Conservation (phyloP, 2,329 filamentous ascomycete species). For the Fusarium pininemorale region DNA sequence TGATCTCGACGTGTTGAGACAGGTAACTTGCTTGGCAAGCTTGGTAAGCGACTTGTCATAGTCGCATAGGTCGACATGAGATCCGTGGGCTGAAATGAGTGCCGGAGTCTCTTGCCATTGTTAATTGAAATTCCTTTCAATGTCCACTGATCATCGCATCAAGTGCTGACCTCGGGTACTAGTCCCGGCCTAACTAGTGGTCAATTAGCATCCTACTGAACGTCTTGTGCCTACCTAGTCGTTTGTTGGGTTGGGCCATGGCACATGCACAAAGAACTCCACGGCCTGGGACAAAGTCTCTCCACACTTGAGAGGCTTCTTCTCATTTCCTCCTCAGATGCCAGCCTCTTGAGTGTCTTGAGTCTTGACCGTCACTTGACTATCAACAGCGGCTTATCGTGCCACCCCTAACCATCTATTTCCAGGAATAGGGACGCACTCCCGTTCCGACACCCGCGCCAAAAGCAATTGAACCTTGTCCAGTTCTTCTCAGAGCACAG, state of each 20-base stretch:
- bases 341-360: neutral
- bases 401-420: conserved; percentile 14
- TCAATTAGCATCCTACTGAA: conserved; percentile 13
- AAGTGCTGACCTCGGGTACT: conserved; percentile 27
- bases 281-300: neutral
- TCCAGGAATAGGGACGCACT: conserved; percentile 10
- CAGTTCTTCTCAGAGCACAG: neutral
- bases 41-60: conserved; percentile 1
- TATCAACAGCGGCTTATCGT: conserved; percentile 22
- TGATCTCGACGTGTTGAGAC: neutral
- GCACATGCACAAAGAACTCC: conserved; percentile 7
- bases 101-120: conserved; percentile 9
- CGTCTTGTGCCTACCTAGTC: neutral
- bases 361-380: neutral
- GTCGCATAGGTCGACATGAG: conserved; percentile 11
- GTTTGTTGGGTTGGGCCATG: conserved; percentile 1
- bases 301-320: conserved; percentile 19
- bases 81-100: conserved; percentile 24
- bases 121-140: conserved; percentile 4
- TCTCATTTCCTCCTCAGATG: conserved; percentile 18
- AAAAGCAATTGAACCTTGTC: conserved; percentile 28
- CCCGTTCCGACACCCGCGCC: conserved; percentile 30
- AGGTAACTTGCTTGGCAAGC: conserved; percentile 4
- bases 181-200: conserved; percentile 15
- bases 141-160: conserved; percentile 29